phyloP scores from a whole-genome alignment of 257 asterid species.

The Paulownia fortunei region DNA sequence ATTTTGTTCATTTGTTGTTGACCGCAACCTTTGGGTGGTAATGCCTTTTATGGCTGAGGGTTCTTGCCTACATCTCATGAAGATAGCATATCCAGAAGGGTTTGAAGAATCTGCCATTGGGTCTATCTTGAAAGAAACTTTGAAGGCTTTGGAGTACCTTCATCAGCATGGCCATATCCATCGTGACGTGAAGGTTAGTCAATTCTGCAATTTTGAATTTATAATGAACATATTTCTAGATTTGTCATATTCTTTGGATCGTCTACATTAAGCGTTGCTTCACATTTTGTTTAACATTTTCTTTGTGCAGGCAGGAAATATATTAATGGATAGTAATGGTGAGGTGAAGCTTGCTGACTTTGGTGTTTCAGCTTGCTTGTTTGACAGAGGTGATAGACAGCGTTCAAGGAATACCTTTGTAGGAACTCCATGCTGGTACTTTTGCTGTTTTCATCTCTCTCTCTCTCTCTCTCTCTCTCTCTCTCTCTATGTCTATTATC shows the following conservation, averaged over 20 bases:
- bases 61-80: conserved; percentile 98
- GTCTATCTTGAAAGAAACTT: conserved; percentile 91
- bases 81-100: conserved; percentile 94
- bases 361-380: conserved; percentile 98
- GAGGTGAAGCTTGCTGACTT: conserved; percentile 97
- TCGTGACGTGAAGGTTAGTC: conserved; percentile 91
- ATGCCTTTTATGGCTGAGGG: conserved; percentile 99
- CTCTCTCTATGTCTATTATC: not conserved
- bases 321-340: conserved; percentile 84
- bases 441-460: conserved; percentile 4
- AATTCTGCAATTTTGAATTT: conserved; percentile 23
- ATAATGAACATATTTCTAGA: conserved; percentile 11
- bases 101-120: conserved; percentile 93
- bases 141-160: conserved; percentile 94
- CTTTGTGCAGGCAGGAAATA: conserved; percentile 87
- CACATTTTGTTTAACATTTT: conserved; percentile 25
- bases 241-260: conserved; percentile 21
- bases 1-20: conserved; percentile 95
- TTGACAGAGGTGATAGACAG: conserved; percentile 97
- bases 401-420: conserved; percentile 97
- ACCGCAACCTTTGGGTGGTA: conserved; percentile 92
- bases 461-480: conserved; percentile 3
- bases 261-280: conserved; percentile 19
- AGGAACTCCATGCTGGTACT: conserved; percentile 99
- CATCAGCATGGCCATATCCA: conserved; percentile 96